These are phyloP conservation scores for Sisymbrium altissimum DNA, from an alignment of 345 rosid genomes.

Conservation along the genomic window DNA sequence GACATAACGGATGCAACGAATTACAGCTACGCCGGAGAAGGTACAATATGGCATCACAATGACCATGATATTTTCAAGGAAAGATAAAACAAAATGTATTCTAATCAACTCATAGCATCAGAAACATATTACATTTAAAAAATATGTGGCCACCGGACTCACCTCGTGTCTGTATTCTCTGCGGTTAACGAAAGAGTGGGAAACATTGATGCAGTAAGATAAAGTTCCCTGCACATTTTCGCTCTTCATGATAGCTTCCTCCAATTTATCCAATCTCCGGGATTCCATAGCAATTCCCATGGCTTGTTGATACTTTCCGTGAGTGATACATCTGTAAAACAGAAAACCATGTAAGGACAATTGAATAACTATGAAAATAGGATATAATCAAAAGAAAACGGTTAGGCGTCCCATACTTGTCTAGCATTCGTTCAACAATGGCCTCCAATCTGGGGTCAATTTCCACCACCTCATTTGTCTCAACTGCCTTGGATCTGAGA, in stretches of 20 bases:
- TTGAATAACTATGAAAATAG: conserved; percentile 9
- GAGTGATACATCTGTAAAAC: conserved; percentile 89
- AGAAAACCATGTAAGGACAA: conserved; percentile 21
- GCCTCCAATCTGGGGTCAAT: conserved; percentile 89
- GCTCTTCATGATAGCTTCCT: conserved; percentile 91
- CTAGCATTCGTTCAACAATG: conserved; percentile 97
- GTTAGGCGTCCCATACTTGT: no score
- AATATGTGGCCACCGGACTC: no score
- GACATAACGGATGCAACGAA: no score
- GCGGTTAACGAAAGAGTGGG: conserved; percentile 85
- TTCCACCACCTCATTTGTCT: conserved; percentile 51
- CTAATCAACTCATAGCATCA: background rate
- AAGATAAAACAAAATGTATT: no score
- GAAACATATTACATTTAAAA: background rate
- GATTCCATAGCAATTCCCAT: conserved; percentile 99
- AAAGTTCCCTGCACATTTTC: conserved; percentile 83
- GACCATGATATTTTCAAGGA: no score
- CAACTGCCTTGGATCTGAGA: conserved; percentile 80
- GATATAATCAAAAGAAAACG: background rate
- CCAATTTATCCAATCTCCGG: conserved; percentile 92
- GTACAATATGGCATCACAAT: no score
- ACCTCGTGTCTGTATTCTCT: conserved; percentile 95
- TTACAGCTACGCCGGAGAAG: no score
- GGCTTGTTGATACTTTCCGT: conserved; percentile 97
- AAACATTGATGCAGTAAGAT: conserved; percentile 76